Conservation (phyloP, 768 basidiomycete species). For the Pulveroboletus sp. region DNA sequence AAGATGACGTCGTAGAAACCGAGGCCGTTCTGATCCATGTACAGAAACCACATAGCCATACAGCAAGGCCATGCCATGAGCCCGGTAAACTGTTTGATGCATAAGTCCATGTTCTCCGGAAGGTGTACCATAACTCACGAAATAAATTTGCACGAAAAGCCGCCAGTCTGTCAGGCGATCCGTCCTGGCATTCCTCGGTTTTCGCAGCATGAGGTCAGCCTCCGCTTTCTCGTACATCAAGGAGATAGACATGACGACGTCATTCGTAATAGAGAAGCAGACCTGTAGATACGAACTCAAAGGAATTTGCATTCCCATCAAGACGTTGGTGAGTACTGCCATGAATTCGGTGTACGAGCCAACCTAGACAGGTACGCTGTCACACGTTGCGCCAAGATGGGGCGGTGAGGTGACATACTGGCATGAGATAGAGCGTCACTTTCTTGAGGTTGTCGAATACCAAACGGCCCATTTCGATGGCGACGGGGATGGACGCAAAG, state of each 20-base stretch:
- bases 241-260: conserved; percentile 47
- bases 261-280: conserved; percentile 51
- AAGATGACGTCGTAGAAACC: conserved; percentile 36
- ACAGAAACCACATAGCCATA: conserved; percentile 40
- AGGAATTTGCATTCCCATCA: conserved; percentile 55
- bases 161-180: conserved; percentile 49
- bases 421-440: conserved; percentile 43
- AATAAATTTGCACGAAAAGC: conserved; percentile 45
- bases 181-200: conserved; percentile 45
- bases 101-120: neutral
- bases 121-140: conserved; percentile 27
- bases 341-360: conserved; percentile 58
- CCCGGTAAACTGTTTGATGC: conserved; percentile 34
- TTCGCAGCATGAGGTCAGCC: conserved; percentile 43
- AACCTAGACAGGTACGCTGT: conserved; percentile 26
- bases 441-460: conserved; percentile 59
- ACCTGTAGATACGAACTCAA: conserved; percentile 53
- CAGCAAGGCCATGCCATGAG: conserved; percentile 45
- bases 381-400: neutral
- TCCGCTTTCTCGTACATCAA: conserved; percentile 52
- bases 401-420: conserved; percentile 25
- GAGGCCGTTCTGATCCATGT: conserved; percentile 37
- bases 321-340: conserved; percentile 50
- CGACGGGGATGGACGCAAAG: conserved; percentile 54
- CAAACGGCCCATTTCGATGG: conserved; percentile 54